Conservation (phyloP, 2,329 filamentous ascomycete species). For the Aspergillus neotritici region DNA sequence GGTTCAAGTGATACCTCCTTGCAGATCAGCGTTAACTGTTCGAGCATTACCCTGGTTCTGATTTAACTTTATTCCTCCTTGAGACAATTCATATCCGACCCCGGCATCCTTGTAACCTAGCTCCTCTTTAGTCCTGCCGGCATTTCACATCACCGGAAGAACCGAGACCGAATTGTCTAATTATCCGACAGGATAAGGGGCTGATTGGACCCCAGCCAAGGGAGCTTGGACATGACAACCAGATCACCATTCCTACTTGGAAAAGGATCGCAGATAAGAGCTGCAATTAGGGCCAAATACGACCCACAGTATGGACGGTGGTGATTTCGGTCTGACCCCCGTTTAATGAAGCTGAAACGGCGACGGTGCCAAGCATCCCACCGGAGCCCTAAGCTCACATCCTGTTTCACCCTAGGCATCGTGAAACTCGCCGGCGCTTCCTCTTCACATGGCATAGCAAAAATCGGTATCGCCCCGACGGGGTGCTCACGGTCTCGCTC, state of each 20-base stretch:
- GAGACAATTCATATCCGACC: neutral
- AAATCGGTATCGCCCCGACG: too few relatives aligned
- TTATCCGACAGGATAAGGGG: too few relatives aligned
- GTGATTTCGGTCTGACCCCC: neutral
- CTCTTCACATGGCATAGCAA: neutral
- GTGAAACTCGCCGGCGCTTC: constrained; percentile 18
- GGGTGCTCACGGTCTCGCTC: too few relatives aligned
- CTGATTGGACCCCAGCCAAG: too few relatives aligned
- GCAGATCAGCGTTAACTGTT: constrained; percentile 1
- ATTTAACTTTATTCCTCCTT: neutral
- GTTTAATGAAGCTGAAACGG: constrained; percentile 22
- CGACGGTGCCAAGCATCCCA: constrained; percentile 12
- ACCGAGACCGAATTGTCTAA: too few relatives aligned
- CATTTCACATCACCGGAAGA: too few relatives aligned
- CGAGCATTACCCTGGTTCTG: too few relatives aligned
- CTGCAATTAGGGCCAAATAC: neutral
- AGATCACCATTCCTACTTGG: too few relatives aligned
- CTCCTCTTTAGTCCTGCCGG: too few relatives aligned
- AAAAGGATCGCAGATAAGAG: too few relatives aligned
- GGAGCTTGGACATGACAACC: too few relatives aligned
- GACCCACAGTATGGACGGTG: neutral
- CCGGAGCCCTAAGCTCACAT: constrained; percentile 5
- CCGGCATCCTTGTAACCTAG: too few relatives aligned
- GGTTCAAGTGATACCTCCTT: constrained; percentile 12
- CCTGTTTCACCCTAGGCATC: constrained; percentile 17